Evolutionary conservation across 768 basidiomycete genomes (phyloP), one percentile per base, ranked within the genome.

Genomic region (Termitomyces sp.): DNA sequence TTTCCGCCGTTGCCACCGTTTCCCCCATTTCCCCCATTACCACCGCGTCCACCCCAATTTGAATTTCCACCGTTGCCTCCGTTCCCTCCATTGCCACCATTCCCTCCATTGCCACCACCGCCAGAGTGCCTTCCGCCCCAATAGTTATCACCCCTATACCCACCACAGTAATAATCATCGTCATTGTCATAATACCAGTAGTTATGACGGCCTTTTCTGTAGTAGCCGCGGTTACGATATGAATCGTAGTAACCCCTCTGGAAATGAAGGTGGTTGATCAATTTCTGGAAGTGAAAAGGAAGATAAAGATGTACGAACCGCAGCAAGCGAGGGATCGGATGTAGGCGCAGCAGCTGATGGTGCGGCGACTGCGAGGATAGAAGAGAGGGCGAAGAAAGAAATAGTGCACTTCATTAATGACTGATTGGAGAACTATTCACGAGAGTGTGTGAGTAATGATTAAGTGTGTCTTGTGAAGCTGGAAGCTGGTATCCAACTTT

Each of bases 1-100:
- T 44, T 53, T 1, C 53, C 53, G 5, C 53, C 53, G 19, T 54
- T 44, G 2, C 53, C 53, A 1, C 53, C 53, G 10, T 54, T 54
- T 0, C 53, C 53, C 0, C 52, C 52, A 4, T 49, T 49, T 0
- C 51, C 40, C 19, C 51, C 38, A 16, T 53, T 42, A 0, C 52
- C 52, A 17, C 53, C 53, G n/a, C 8, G 6, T 1, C n/a, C n/a
- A n/a, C n/a, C n/a, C n/a, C n/a, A n/a, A n/a, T n/a, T n/a, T n/a
- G n/a, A n/a, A n/a, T n/a, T n/a, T n/a, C n/a, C n/a, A n/a, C n/a
- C n/a, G n/a, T n/a, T n/a, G n/a, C n/a, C n/a, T n/a, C n/a, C n/a
- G n/a, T n/a, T n/a, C n/a, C n/a, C n/a, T n/a, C n/a, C n/a, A n/a
- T n/a, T n/a, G n/a, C n/a, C n/a, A n/a, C n/a, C n/a, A n/a, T n/a